Conservation (phyloP, 306 rosid species). For the Cicer yamashitae region DNA sequence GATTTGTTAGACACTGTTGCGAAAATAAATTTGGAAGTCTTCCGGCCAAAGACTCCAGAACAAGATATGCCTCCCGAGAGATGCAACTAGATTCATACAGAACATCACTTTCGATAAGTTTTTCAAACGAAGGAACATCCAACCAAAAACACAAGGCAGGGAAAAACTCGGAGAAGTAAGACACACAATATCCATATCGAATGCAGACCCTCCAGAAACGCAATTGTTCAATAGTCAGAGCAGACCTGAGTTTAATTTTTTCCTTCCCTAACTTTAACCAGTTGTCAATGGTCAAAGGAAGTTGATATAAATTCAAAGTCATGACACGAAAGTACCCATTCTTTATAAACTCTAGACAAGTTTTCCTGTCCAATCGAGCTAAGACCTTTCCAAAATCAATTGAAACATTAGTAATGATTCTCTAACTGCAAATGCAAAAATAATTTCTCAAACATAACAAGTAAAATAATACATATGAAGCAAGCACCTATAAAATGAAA, state of each 20-base stretch:
- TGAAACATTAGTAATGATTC: conserved; percentile 45
- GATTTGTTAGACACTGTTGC: conserved; percentile 55
- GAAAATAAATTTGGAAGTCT: conserved; percentile 78
- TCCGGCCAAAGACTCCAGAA: conserved; percentile 80
- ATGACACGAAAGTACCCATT: conserved; percentile 71
- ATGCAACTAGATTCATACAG: conserved; percentile 73
- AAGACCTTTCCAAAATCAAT: conserved; percentile 66
- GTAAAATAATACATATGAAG: conserved; percentile 35
- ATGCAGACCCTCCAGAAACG: conserved; percentile 93
- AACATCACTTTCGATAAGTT: conserved; percentile 59
- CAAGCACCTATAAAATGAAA: conserved; percentile 33
- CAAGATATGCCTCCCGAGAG: conserved; percentile 78
- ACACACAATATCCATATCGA: conserved; percentile 81
- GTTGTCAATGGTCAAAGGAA: conserved; percentile 69
- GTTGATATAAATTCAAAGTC: conserved; percentile 79
- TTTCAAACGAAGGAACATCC: conserved; percentile 72
- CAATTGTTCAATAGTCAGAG: conserved; percentile 83
- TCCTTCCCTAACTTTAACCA: conserved; percentile 81
- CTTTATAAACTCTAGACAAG: conserved; percentile 67
- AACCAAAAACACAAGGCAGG: conserved; percentile 84
- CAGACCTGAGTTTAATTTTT: conserved; percentile 72
- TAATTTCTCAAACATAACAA: conserved; percentile 21
- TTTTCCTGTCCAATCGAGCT: conserved; percentile 67
- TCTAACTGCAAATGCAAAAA: conserved; percentile 32
- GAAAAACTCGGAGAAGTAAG: conserved; percentile 75